A percentile compares a stretch with the other conserved stretches of the same genome.
Conservation (phyloP, 768 basidiomycete genomes). For the Tulasnella sp. region DNA sequence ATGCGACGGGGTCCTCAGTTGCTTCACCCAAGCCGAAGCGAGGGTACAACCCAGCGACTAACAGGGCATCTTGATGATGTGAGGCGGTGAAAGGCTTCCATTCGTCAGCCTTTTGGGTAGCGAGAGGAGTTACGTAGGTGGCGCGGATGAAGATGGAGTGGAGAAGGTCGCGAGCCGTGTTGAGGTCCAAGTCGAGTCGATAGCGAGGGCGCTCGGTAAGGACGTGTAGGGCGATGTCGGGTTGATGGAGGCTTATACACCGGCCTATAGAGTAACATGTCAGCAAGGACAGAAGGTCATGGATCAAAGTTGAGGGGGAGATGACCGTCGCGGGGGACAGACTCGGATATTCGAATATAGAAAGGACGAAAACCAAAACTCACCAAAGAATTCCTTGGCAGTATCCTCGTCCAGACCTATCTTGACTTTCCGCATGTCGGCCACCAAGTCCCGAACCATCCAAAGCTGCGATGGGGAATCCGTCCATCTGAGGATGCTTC, state of each 20-base stretch:
- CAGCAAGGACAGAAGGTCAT: neutral
- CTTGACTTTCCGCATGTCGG: constrained; percentile 7
- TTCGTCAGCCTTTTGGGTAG: neutral
- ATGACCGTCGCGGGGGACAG: neutral
- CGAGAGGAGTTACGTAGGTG: neutral
- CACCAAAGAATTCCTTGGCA: constrained; percentile 12
- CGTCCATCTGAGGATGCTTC: neutral
- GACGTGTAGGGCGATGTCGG: constrained; percentile 15
- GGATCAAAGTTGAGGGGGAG: too few relatives aligned
- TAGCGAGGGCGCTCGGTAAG: constrained; percentile 13
- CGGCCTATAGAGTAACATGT: neutral
- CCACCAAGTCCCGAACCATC: constrained; percentile 6
- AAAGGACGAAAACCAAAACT: neutral
- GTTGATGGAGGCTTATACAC: constrained; percentile 9
- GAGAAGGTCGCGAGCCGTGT: constrained; percentile 16
- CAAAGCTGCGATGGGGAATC: constrained; percentile 14
- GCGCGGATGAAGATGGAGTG: constrained; percentile 18
- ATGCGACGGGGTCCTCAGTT: constrained; percentile 2
- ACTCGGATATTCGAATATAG: neutral
- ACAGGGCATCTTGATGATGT: constrained; percentile 15
- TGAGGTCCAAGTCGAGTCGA: constrained; percentile 20
- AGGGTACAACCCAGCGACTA: constrained; percentile 16
- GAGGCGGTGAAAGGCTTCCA: constrained; percentile 10
- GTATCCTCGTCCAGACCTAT: constrained; percentile 5
- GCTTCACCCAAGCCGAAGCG: constrained; percentile 4